A percentile compares a stretch with the other conserved stretches of the same genome.
phyloP scores from a whole-genome alignment of 2,329 filamentous ascomycete species.

The Colletotrichum godetiae region DNA sequence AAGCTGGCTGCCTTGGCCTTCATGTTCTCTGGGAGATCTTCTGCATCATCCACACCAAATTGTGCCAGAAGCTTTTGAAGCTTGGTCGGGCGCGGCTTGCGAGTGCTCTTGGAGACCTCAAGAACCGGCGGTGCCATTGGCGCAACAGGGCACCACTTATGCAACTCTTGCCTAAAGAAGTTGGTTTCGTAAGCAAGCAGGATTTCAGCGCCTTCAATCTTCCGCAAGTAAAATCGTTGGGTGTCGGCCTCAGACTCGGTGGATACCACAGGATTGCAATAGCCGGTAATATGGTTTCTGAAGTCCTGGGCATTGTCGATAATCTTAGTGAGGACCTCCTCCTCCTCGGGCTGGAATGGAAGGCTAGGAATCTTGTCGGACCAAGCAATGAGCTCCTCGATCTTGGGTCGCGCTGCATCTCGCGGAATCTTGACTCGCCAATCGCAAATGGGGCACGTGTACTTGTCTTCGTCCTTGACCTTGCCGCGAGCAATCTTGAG shows the following conservation, averaged over 20 bases:
- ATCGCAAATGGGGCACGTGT: slow-evolving; percentile 97
- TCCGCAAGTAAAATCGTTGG: slow-evolving; percentile 93
- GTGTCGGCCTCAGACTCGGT: slow-evolving; percentile 89
- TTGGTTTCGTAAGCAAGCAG: slow-evolving; percentile 95
- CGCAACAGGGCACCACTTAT: slow-evolving; percentile 94
- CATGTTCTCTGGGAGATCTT: slow-evolving; percentile 86
- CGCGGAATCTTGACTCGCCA: slow-evolving; percentile 97
- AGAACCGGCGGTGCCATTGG: slow-evolving; percentile 86
- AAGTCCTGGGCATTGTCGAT: slow-evolving; percentile 88
- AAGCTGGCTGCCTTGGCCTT: slow-evolving; percentile 81
- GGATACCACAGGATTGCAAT: slow-evolving; percentile 83
- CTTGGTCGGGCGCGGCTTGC: slow-evolving; percentile 96
- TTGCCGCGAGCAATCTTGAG: slow-evolving; percentile 97
- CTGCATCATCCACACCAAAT: slow-evolving; percentile 88
- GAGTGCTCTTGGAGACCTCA: slow-evolving; percentile 88
- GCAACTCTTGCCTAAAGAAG: slow-evolving; percentile 93
- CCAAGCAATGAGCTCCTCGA: slow-evolving; percentile 89
- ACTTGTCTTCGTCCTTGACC: slow-evolving; percentile 98
- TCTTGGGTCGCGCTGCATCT: slow-evolving; percentile 92
- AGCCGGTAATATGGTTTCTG: slow-evolving; percentile 81
- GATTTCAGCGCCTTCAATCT: slow-evolving; percentile 97
- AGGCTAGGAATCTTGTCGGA: slow-evolving; percentile 83
- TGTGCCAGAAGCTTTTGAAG: slow-evolving; percentile 94
- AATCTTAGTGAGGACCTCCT: slow-evolving; percentile 86
- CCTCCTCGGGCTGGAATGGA: slow-evolving; percentile 96